Percentiles rank a stretch among this genome's conserved stretches.
Evolutionary conservation across 1,284 basidiomycete genomes (phyloP).

Genomic region (Ganoderma sp.): DNA sequence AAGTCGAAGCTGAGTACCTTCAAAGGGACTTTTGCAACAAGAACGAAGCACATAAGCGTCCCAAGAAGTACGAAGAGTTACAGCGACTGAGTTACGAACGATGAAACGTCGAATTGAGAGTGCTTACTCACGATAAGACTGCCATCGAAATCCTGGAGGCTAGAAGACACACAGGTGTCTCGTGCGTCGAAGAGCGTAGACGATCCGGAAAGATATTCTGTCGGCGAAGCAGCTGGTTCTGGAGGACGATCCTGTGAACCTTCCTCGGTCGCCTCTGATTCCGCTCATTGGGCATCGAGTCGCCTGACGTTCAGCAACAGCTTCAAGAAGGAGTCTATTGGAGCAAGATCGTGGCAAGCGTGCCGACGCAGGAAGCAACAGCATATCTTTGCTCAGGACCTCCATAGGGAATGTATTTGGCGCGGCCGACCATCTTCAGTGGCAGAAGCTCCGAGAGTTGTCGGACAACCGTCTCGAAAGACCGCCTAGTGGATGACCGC

Average conservation of each 20-base stretch:
- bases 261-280: background rate
- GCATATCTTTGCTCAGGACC: background rate
- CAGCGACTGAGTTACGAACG: background rate
- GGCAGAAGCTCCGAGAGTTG: slow-evolving; percentile 2
- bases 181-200: background rate
- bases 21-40: no score
- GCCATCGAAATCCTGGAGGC: background rate
- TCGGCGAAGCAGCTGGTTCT: background rate
- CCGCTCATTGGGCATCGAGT: slow-evolving; percentile 1
- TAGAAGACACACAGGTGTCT: background rate
- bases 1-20: no score
- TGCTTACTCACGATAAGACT: no score
- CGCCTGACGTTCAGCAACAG: background rate
- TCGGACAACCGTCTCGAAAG: background rate
- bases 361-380: background rate
- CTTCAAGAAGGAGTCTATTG: slow-evolving; percentile 5
- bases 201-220: background rate
- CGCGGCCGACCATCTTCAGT: background rate
- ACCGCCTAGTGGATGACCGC: background rate
- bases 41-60: no score
- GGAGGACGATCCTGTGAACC: background rate
- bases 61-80: background rate
- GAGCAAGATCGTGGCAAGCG: background rate
- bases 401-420: background rate
- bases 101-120: background rate